phyloP scores from a whole-genome alignment of 2,329 filamentous ascomycete genomes.

The Colletotrichum ledebouriae region DNA sequence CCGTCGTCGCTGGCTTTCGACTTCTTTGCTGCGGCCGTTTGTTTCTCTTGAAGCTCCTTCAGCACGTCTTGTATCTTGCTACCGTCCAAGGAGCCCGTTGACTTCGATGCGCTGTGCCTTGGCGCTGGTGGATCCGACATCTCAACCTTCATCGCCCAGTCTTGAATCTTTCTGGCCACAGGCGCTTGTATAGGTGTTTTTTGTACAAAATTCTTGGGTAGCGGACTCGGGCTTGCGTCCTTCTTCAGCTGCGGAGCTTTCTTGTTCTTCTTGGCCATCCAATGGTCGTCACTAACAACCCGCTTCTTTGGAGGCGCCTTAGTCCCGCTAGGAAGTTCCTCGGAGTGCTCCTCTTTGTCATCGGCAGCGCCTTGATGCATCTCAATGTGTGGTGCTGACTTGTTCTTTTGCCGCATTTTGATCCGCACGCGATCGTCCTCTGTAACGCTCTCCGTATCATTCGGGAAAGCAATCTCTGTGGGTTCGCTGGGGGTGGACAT shows the following conservation, averaged over 20 bases:
- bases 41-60: slow-evolving; percentile 40
- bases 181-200: slow-evolving; percentile 67
- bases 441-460: slow-evolving; percentile 72
- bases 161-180: slow-evolving; percentile 70
- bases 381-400: slow-evolving; percentile 51
- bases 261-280: slow-evolving; percentile 74
- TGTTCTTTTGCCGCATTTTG: slow-evolving; percentile 63
- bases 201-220: slow-evolving; percentile 72
- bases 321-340: slow-evolving; percentile 50
- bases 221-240: slow-evolving; percentile 51
- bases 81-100: slow-evolving; percentile 48
- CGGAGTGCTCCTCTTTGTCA: slow-evolving; percentile 45
- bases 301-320: slow-evolving; percentile 84
- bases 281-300: slow-evolving; percentile 93
- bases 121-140: slow-evolving; percentile 57
- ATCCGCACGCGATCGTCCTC: slow-evolving; percentile 72
- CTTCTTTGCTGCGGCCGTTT: slow-evolving; percentile 36
- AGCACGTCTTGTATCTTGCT: slow-evolving; percentile 46
- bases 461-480: slow-evolving; percentile 71
- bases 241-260: slow-evolving; percentile 58
- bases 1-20: slow-evolving; percentile 53
- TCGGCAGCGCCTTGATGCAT: slow-evolving; percentile 49
- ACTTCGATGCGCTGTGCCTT: slow-evolving; percentile 55
- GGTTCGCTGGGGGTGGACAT: slow-evolving; percentile 69
- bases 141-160: slow-evolving; percentile 72